Evolutionary conservation across 495 filamentous ascomycete genomes (phyloP), one percentile per base, ranked within the genome.

Genomic region (Lepraria neglecta): DNA sequence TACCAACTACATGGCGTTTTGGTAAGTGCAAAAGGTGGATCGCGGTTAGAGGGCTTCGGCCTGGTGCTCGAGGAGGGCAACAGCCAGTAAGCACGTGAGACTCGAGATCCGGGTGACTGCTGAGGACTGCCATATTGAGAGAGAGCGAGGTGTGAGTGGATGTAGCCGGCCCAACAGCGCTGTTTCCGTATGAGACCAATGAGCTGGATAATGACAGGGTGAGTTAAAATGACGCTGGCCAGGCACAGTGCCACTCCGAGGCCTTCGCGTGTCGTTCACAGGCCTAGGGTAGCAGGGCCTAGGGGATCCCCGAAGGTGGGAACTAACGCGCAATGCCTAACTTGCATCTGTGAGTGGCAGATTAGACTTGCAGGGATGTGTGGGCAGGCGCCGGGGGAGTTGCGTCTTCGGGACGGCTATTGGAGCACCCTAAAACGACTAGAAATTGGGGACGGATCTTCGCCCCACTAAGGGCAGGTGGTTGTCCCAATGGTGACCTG

Each of bases 1-100:
- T 19, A n/a, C 47, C 30, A 43, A 33, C 58, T 17, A 28, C 47
- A 58, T 51, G 61, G 60, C 53, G 53, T 42, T 42, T 43, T 56
- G 55, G 30, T 43, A 24, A 56, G 14, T 27, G 43, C 19, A 14
- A n/a, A 24, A 56, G 6, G 51, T 56, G 33, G 59, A 47, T 46
- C 50, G 60, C 55, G 56, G 56, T 53, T 64, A 53, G 40, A 58
- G 45, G 38, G 9, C 33, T 64, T 54, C 6, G 51, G 51, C 17
- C 2, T 54, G 51, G 24, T 51, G 43, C 38, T 44, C 11, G 10
- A 17, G 17, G 31, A 45, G 38, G 21, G 33, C 27, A 21, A 5
- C 19, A 59, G 47, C 60, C 60, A 63, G 61, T 58, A 43, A 59
- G 47, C 56, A 59, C n/a, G 59, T 31, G 31, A 45, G 43, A 40